Evolutionary conservation across 495 filamentous ascomycete genomes (phyloP), one percentile per base, ranked within the genome.

Genomic region (Penicillium arizonense): DNA sequence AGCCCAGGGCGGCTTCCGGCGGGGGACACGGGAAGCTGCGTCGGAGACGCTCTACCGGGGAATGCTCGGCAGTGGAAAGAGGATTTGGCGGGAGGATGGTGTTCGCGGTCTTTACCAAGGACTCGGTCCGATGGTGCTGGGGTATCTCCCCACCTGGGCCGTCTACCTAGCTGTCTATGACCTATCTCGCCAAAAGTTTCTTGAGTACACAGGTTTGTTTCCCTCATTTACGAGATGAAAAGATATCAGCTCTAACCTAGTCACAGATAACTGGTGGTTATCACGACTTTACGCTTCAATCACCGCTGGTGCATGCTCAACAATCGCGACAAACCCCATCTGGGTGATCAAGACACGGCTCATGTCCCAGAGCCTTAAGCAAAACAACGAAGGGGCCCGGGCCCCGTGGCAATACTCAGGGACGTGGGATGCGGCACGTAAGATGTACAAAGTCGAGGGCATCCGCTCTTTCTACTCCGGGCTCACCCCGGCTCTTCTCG

Each of bases 321-420:
- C 95, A 3, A 82, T 97, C 55, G 88, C 82, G 49, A 99, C 94
- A n/a, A 99, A 99, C 70, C 94, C 94, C 0, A 99, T 99, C 52
- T 99, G 94, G 94, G 95, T 99, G 24, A 96, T 99, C 72, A 99
- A 99, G 67, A 99, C 94, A 30, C 82, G 94, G 53, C 80, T 99
- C 35, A 97, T 97, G 93, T 94, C 95, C 3, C 93, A 97, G 62
- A 82, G 77, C 49, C 63, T 73, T 30, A 73, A 63, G 40, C 67
- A 77, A 11, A 72, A 75, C 35, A 70, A 58, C 20, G 79, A 83
- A 56, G 79, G 83, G 65, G 64, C 77, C 55, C 70, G 83, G 68
- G 77, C 85, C 9, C 91, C 91, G 24, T 97, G 91, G 89, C 87
- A 96, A 63, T 99, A 99, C 65, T 81, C 69, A 30, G 85, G 82